Percentiles rank a stretch among this genome's conserved stretches.
Conservation (phyloP, 2,329 filamentous ascomycete species). For the Magnaporthales sp. region DNA sequence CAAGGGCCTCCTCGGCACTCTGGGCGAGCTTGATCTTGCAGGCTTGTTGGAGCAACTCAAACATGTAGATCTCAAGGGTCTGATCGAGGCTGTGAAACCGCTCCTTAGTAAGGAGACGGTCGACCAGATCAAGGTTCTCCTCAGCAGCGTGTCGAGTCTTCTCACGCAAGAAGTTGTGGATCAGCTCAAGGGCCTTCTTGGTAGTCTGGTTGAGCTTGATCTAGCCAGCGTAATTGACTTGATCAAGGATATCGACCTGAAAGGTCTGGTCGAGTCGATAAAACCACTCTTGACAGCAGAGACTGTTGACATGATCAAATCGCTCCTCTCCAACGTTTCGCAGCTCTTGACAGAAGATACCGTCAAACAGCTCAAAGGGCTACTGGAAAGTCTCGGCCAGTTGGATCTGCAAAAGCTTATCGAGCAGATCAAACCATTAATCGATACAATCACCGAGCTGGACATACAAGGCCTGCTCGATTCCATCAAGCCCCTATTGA, state of each 20-base stretch:
- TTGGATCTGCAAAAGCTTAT: not conserved
- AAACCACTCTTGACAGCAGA: not conserved
- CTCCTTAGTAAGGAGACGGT: not conserved
- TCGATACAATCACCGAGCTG: slow-evolving; percentile 24
- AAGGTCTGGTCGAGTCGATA: slow-evolving; percentile 7
- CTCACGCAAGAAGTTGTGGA: not conserved
- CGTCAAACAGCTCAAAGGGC: not conserved
- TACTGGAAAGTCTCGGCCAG: not conserved
- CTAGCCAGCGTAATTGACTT: not conserved
- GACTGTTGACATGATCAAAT: not conserved
- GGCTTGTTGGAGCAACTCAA: not conserved
- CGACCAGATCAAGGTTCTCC: not conserved
- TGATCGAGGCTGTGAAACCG: not conserved
- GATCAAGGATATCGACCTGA: slow-evolving; percentile 16
- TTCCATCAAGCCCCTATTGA: slow-evolving; percentile 16
- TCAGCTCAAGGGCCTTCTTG: not conserved
- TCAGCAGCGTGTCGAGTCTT: not conserved
- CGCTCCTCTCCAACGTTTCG: not conserved
- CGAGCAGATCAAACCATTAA: slow-evolving; percentile 8
- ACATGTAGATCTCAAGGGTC: not conserved
- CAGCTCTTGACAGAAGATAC: not conserved
- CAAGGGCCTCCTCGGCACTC: slow-evolving; percentile 16
- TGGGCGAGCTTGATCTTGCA: slow-evolving; percentile 3
- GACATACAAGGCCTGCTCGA: slow-evolving; percentile 23
- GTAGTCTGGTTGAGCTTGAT: not conserved